Evolutionary conservation across 768 basidiomycete genomes (phyloP), one percentile per base, ranked within the genome.

Genomic region (Boletus edulis): DNA sequence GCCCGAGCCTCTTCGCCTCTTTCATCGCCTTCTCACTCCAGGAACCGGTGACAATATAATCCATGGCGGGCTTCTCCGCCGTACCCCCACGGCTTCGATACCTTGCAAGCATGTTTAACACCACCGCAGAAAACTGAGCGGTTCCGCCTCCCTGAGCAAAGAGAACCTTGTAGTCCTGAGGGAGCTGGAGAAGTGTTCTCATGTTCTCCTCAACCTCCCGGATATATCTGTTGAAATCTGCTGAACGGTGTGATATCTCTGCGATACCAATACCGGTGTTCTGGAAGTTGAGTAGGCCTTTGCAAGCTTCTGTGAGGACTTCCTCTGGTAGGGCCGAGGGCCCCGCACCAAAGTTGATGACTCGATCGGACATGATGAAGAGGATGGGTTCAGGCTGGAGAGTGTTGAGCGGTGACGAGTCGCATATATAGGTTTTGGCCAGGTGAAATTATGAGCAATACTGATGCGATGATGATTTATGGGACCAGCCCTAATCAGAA

Each of bases 91-190:
- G 79, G 50, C 94, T 76, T n/a, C 82, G 81, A 71, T 95, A 87
- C 32, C 89, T 80, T 15, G 94, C 88, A 49, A 96, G 82, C 70
- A 98, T 80, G 76, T 99, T 99, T 62, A 95, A 77, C 4, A 96
- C 90, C 60, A 91, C 84, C 29, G 91, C 89, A 29, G 93, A 91
- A 77, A 98, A 98, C 73, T 98, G 94, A 27, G 78, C 83, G 1
- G 90, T 86, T 14, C 93, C 97, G 31, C 97, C 97, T 41, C 97
- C 97, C 73, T 98, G 95, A 37, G 92, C 83, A 78, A 98, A 95
- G 35, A 99, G 81, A 64, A 99, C 81, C 46, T 80, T 75, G 75
- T 98, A 95, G 11, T 87, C 89, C 39, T 81, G 68, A 10, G 97
- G 96, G 34, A 99, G 85, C 15, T 79, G 73, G 55, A 98, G 86